Base-by-base conservation (phyloP, 106 monocot genomes). In the Dendrobium chrysotoxum region DNA sequence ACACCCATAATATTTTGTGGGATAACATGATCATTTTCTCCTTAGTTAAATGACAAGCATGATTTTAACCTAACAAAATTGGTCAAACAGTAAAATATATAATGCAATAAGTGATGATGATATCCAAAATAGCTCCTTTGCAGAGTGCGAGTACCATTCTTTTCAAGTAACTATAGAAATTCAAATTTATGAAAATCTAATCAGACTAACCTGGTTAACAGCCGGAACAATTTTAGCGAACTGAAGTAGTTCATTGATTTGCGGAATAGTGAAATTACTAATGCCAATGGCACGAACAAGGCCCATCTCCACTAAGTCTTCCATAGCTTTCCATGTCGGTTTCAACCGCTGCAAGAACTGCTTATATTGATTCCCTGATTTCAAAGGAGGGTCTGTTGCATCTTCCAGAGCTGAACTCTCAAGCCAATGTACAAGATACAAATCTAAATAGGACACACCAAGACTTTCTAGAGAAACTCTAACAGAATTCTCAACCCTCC, bases 251-350 rank as follows among this genome's bases (percentile, higher is more conserved):
- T 96, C 91, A 23, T 77, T 82, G 23, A 96, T 96, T 84, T 89
- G 93, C 26, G 85, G 93, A 71, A 90, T 83, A 81, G 75, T 89
- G 80, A 96, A 96, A 88, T 96, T 93, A 81, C 95, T 93, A 35
- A 96, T 83, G 25, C 95, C 95, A 23, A 96, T 93, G 17, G 95
- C 91, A 38, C 84, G 91, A 85, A 96, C 93, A 81, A 96, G 89
- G 61, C 95, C 95, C 77, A 80, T 84, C 68, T 75, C 84, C 44
- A 96, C 86, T 38, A 91, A 88, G 55, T 76, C 79, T 66, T 96
- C 95, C 93, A 96, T 93, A 21, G 95, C 93, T 81, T 83, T 80
- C 95, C 95, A 96, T n/a, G 91, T 96, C 0, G 93, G 95, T 75
- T 91, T 88, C 38, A 96, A 76, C 38, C 89, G 77, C 41, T 96